Base-by-base conservation (phyloP, 2,329 filamentous ascomycete genomes). In the Rhynchosporium agropyri region DNA sequence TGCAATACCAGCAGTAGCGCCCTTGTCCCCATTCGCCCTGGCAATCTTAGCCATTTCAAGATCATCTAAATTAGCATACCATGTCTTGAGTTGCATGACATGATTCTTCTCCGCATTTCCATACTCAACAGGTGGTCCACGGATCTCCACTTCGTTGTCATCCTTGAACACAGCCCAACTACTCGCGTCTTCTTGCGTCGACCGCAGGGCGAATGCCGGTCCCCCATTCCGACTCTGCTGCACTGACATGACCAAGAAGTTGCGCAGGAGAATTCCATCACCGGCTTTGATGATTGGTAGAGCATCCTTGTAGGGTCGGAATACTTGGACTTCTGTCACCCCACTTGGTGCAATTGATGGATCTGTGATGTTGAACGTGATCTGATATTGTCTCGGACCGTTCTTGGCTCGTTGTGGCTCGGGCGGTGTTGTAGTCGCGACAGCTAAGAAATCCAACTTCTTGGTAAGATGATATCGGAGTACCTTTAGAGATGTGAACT, bases 161-260 rank as follows among this genome's bases (percentile, higher is more conserved):
- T 67, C 67, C 67, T 86, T 83, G 65, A 85, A 87, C 3, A 89
- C 83, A 1, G 83, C 85, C 83, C 86, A 89, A 60, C 83, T 81
- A 15, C 84, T 87, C 40, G 76, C 77, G 50, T 83, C 82, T n/a
- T 77, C 79, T n/a, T 79, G 80, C 10, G 71, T 70, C 12, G 71
- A 73, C 54, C 79, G 76, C 56, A 88, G 74, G 0, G 83, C 84
- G 65, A 84, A 86, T 1, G 82, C 84, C 58, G 42, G 58, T 15
- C 51, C 51, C 26, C 51, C 51, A 28, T 20, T 81, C 81, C 48
- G 48, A 51, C 78, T 78, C 63, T 81, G 80, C 63, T 81, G 80
- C 57, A 87, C 74, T 2, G 84, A 77, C 48, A 81, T 77, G 13
- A 86, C 81, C 33, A 79, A 78, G 66, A 89, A 84, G 54, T 80